Evolutionary conservation across 768 basidiomycete genomes (phyloP), one percentile per base, ranked within the genome.

Genomic region (Pholiota molesta): DNA sequence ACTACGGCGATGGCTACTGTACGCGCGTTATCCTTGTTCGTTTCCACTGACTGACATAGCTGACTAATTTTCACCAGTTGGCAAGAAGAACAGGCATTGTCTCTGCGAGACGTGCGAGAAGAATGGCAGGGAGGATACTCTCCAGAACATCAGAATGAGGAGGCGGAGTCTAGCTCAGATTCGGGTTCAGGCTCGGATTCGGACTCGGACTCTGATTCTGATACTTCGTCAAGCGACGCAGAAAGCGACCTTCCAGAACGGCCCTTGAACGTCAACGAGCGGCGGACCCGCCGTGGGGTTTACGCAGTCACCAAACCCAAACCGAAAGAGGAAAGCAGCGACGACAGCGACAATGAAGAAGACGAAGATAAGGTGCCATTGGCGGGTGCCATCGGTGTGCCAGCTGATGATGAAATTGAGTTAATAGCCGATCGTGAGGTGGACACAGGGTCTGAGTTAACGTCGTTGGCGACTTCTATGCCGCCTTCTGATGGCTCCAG

Each of bases 1-100:
- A 93, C 72, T 95, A 95, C 70, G 93, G 94, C 49, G 91, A 94
- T 75, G 90, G 90, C 51, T 95, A 95, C 74, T 95, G 92, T 95
- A 72, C 77, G 91, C 86, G 57, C 52, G 54, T 62, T 40, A 60
- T 53, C 66, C 52, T 44, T 62, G 57, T 54, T 19, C 63, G 62
- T 64, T 57, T 67, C 63, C 63, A 65, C 65, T 64, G 62, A 65
- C 65, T 64, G 62, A 44, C 52, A 35, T 65, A 62, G 55, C 65
- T 64, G 54, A 62, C 62, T 45, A 53, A 17, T 59, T 59, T 49
- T 29, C 58, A 56, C 40, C 72, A 78, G 76, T 78, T 62, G 78
- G 78, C 53, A 76, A 74, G 66, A 78, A 73, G 69, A 80, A 80
- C 64, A 72, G 71, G 21, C 73, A 77, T 71, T 95, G 93, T 72